Base-by-base conservation (phyloP, 495 filamentous ascomycete species). In the Aspergillus egyptiacus region DNA sequence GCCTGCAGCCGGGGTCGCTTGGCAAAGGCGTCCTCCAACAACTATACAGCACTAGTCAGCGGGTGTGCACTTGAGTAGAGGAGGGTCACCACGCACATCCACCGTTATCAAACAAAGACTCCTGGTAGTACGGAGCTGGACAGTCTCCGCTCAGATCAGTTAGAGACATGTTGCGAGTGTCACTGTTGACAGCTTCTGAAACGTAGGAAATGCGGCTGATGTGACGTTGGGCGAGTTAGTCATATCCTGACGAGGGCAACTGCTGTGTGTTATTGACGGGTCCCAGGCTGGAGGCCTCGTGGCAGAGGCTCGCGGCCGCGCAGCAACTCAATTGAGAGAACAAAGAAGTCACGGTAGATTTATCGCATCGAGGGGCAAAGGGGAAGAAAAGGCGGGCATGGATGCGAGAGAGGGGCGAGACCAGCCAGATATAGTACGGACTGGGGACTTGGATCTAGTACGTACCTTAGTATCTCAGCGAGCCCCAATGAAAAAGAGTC, bases 21-120 rank as follows among this genome's bases (percentile, higher is more conserved):
- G 65, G 57, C 82, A 86, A 50, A 76, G 74, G 37, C 87, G 76
- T 51, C 90, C 89, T 15, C 71, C 68, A 37, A 85, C 65, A 60
- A 82, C 89, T 93, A 64, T 33, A 55, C 56, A 10, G 33, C 46
- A 46, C 34, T 24, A 34, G 31, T 53, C 45, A 50, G 50, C 28
- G 23, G 14, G 19, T 9, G 14, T n/a, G n/a, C n/a, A n/a, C n/a
- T 5, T 13, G 35, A 25, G 13, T 11, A 45, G 17, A n/a, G 15
- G 22, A 11, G 24, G 13, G 31, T 13, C 15, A 50, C 7, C 40
- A 38, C 59, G 69, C 77, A 90, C 86, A 86, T 63, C 87, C 87
- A 55, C 76, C 81, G 11, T 59, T 54, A 3, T 81, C 75, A 51
- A 86, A 91, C 8, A 73, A 63, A 9, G 65, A 59, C 54, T 74